Evolutionary conservation across 1,139 yeast species (phyloP).

Genomic region (Magnusiomyces tetraspermus): DNA sequence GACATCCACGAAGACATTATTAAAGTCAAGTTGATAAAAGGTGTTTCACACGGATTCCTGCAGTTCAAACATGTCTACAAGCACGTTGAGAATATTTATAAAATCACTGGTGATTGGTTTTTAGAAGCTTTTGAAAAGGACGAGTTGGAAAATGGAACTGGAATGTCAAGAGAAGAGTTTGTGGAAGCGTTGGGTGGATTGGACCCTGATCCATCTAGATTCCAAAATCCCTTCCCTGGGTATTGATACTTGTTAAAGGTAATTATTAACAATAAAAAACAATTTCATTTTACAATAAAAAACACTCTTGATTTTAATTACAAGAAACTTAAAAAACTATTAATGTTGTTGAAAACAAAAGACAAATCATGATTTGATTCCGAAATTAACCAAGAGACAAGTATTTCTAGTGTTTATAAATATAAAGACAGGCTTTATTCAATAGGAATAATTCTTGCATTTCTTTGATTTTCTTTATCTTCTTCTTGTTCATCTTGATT

Average conservation of each 20-base stretch:
- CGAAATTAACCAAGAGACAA: too few relatives aligned
- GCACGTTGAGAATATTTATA: constrained; percentile 28
- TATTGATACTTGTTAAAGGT: background rate
- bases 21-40: constrained; percentile 29
- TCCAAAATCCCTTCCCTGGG: constrained; percentile 2
- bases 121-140: constrained; percentile 15
- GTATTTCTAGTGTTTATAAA: too few relatives aligned
- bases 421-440: too few relatives aligned
- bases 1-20: constrained; percentile 19
- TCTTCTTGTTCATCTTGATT: background rate
- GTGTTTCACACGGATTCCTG: constrained; percentile 40
- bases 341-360: too few relatives aligned
- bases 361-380: too few relatives aligned
- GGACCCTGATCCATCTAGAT: background rate
- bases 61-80: constrained; percentile 36
- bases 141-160: background rate
- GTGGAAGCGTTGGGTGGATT: background rate
- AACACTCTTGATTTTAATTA: too few relatives aligned
- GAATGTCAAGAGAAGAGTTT: background rate
- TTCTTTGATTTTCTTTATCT: background rate
- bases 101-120: constrained; percentile 18
- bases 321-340: background rate
- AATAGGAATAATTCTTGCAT: background rate
- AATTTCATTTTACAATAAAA: background rate
- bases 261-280: background rate